Conservation (phyloP, 2,329 filamentous ascomycete genomes). For the Ploettnerulaceae sp. region DNA sequence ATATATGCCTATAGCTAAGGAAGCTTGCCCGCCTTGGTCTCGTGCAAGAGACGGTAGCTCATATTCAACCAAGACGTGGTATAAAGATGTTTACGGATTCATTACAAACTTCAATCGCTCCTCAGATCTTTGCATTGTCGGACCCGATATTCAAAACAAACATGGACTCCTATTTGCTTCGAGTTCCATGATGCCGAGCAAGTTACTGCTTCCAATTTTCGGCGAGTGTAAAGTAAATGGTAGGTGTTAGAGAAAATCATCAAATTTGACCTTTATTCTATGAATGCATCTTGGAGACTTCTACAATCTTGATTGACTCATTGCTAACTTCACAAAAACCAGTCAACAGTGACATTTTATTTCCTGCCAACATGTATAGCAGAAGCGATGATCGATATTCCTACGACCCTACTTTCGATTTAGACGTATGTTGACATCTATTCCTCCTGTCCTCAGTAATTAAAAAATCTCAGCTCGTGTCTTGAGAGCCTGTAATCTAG, state of each 20-base stretch:
- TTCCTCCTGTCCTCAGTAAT: too few species aligned
- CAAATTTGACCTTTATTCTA: too few species aligned
- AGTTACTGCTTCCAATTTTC: conserved; percentile 55
- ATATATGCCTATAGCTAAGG: conserved; percentile 56
- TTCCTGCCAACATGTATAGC: conserved; percentile 62
- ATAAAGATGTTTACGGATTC: conserved; percentile 45
- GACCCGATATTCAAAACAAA: conserved; percentile 43
- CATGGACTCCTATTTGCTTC: conserved; percentile 56
- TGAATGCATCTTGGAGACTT: too few species aligned
- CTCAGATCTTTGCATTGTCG: conserved; percentile 52
- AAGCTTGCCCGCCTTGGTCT: conserved; percentile 53
- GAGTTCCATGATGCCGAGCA: conserved; percentile 46
- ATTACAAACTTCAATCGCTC: conserved; percentile 54
- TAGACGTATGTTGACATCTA: too few species aligned
- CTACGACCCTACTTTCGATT: conserved; percentile 50
- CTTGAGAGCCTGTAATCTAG: too few species aligned
- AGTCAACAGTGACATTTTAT: conserved; percentile 53
- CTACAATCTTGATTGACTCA: too few species aligned
- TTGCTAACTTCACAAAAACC: too few species aligned
- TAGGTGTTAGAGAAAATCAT: too few species aligned
- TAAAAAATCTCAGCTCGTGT: too few species aligned
- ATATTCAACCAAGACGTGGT: conserved; percentile 33
- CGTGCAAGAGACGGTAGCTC: conserved; percentile 38
- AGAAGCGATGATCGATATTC: conserved; percentile 53
- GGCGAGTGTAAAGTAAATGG: conserved; percentile 57